These are phyloP conservation scores for Pythium aristosporum DNA, from an alignment of 352 stramenopile genomes.

Conservation along the genomic window DNA sequence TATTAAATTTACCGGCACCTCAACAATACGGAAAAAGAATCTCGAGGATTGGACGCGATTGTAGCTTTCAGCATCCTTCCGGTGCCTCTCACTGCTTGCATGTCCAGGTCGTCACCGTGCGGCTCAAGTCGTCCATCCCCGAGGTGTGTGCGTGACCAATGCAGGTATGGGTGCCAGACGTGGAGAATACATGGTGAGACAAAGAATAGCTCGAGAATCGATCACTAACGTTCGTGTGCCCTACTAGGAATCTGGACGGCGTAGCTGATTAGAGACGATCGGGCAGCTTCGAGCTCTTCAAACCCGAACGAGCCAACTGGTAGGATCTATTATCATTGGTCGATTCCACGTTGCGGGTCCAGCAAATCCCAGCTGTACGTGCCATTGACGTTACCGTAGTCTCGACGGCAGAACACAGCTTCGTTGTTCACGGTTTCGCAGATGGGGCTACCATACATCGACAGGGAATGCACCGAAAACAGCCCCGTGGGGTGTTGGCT, in stretches of 20 bases:
- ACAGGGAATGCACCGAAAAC: slow-evolving; percentile 4
- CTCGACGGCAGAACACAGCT: background rate
- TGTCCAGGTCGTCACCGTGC: background rate
- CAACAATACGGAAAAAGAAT: background rate
- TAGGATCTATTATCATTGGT: too few relatives aligned
- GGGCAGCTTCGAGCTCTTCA: too few relatives aligned
- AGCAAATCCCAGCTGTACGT: slow-evolving; percentile 18
- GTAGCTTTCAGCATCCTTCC: background rate
- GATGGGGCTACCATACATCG: slow-evolving; percentile 16
- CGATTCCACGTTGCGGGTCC: slow-evolving; percentile 5
- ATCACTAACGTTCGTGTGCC: too few relatives aligned
- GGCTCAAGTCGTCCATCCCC: too few relatives aligned
- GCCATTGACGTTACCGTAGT: slow-evolving; percentile 7
- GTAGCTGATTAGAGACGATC: too few relatives aligned
- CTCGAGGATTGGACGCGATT: background rate
- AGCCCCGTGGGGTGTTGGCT: background rate
- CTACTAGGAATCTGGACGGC: too few relatives aligned
- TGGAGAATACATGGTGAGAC: too few relatives aligned
- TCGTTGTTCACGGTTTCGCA: background rate
- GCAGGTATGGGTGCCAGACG: too few relatives aligned
- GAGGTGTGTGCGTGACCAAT: too few relatives aligned
- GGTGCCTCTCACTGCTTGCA: background rate
- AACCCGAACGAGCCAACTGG: too few relatives aligned
- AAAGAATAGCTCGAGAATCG: too few relatives aligned
- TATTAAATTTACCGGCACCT: background rate